Percentiles rank a stretch among this genome's conserved stretches.
Evolutionary conservation across 2,329 filamentous ascomycete species (phyloP).

Genomic region (Gaeumannomyces tritici): DNA sequence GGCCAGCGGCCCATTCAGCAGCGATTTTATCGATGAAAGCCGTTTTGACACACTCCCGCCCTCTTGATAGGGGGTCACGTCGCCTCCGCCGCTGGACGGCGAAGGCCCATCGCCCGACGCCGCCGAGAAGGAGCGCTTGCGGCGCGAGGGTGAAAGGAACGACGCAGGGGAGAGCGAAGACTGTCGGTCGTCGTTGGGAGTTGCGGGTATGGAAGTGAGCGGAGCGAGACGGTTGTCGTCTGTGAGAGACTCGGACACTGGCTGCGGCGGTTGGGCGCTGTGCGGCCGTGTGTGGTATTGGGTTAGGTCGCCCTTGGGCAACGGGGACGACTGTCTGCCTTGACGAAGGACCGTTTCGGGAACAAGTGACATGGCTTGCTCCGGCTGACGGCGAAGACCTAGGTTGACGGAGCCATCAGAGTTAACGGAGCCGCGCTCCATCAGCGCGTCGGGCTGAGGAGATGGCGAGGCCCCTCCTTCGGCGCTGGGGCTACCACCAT

Average conservation of each 20-base stretch:
- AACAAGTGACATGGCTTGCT: conserved; percentile 35
- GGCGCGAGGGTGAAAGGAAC: conserved; percentile 42
- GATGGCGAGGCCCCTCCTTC: conserved; percentile 14
- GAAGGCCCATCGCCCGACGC: conserved; percentile 36
- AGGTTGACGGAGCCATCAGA: conserved; percentile 57
- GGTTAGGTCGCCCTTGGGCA: conserved; percentile 33
- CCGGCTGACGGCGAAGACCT: conserved; percentile 40
- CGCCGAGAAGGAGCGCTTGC: conserved; percentile 60
- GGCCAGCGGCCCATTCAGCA: conserved; percentile 49
- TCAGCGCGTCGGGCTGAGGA: conserved; percentile 17
- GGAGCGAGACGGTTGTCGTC: conserved; percentile 52
- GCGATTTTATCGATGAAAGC: conserved; percentile 66
- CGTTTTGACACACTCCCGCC: conserved; percentile 43
- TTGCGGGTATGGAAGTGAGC: conserved; percentile 32
- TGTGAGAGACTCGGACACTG: conserved; percentile 26
- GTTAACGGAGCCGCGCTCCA: conserved; percentile 48
- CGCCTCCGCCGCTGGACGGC: conserved; percentile 10
- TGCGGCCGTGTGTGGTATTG: conserved; percentile 40
- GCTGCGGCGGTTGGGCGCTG: conserved; percentile 18
- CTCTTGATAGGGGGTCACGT: conserved; percentile 30
- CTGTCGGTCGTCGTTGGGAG: conserved; percentile 40
- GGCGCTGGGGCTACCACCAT: conserved; percentile 13
- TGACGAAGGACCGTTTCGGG: conserved; percentile 33
- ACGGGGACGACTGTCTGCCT: conserved; percentile 32
- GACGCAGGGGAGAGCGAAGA: conserved; percentile 51